phyloP scores from a whole-genome alignment of 2,329 filamentous ascomycete genomes.

The Trichoderma afroharzianum region DNA sequence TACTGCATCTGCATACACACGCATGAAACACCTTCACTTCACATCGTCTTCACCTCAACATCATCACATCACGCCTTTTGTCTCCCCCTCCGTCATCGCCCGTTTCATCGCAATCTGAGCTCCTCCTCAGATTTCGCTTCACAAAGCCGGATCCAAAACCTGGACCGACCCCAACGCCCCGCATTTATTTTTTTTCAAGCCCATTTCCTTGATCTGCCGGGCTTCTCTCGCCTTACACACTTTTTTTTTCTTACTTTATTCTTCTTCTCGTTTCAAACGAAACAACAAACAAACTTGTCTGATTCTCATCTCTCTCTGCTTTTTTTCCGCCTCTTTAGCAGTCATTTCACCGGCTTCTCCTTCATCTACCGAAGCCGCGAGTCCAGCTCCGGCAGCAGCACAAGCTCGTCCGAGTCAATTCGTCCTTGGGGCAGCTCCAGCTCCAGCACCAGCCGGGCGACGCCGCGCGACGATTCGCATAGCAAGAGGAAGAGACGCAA shows the following conservation, averaged over 20 bases:
- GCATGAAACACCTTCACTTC: neutral
- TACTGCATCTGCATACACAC: neutral
- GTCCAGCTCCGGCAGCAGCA: constrained; percentile 11
- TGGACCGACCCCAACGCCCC: constrained; percentile 13
- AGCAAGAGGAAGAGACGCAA: constrained; percentile 20
- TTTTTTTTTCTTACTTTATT: neutral
- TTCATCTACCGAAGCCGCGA: constrained; percentile 12
- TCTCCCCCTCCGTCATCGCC: neutral
- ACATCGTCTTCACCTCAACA: neutral
- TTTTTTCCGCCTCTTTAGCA: neutral
- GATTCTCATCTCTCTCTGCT: neutral
- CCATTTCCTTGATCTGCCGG: neutral
- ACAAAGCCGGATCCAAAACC: neutral
- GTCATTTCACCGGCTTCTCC: constrained; percentile 10
- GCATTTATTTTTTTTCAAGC: constrained; percentile 10
- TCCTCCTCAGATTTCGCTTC: constrained; percentile 5
- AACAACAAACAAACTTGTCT: too few species aligned
- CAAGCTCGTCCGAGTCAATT: constrained; percentile 7
- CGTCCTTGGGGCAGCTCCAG: neutral
- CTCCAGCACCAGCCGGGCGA: neutral
- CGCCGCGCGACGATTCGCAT: constrained; percentile 10
- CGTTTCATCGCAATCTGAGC: neutral
- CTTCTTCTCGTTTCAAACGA: neutral
- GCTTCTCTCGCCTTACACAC: neutral
- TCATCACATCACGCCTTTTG: neutral